Evolutionary conservation across 306 rosid species (phyloP).

Genomic region (Lupinus albus): DNA sequence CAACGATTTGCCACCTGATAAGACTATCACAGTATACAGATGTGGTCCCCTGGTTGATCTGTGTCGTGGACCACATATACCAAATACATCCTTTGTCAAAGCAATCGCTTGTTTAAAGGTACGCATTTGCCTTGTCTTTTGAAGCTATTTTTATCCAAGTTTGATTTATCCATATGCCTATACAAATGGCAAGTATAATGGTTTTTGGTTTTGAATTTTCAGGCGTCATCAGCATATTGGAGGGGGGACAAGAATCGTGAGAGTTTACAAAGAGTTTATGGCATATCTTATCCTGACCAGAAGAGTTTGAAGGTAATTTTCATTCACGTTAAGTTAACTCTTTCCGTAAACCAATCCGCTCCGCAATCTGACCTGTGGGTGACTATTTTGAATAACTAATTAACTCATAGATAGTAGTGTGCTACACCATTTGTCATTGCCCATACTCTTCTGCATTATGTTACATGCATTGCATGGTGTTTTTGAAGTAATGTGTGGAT

Average conservation of each 20-base stretch:
- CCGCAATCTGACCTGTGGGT: constrained; percentile 14
- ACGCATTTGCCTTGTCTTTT: constrained; percentile 30
- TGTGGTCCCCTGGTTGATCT: constrained; percentile 95
- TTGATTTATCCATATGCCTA: constrained; percentile 9
- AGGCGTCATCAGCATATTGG: constrained; percentile 99
- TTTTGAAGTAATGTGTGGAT: neutral
- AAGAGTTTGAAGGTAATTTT: constrained; percentile 78
- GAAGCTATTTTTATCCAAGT: neutral
- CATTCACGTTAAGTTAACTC: neutral
- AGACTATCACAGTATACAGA: constrained; percentile 92
- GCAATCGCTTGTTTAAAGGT: constrained; percentile 92
- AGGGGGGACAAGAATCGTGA: constrained; percentile 91
- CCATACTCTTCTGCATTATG: neutral
- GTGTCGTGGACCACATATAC: constrained; percentile 98
- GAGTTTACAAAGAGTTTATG: constrained; percentile 95
- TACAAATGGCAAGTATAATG: neutral
- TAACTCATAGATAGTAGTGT: neutral
- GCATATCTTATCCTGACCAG: constrained; percentile 94
- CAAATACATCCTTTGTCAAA: constrained; percentile 93
- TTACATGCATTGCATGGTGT: neutral
- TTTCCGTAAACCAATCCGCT: constrained; percentile 6
- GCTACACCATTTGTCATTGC: neutral
- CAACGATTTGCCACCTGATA: constrained; percentile 88
- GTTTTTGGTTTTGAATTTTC: constrained; percentile 44
- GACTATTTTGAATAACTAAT: constrained; percentile 19